Evolutionary conservation across 805 yeast species (phyloP).

Genomic region (Ascoidea asiatica): DNA sequence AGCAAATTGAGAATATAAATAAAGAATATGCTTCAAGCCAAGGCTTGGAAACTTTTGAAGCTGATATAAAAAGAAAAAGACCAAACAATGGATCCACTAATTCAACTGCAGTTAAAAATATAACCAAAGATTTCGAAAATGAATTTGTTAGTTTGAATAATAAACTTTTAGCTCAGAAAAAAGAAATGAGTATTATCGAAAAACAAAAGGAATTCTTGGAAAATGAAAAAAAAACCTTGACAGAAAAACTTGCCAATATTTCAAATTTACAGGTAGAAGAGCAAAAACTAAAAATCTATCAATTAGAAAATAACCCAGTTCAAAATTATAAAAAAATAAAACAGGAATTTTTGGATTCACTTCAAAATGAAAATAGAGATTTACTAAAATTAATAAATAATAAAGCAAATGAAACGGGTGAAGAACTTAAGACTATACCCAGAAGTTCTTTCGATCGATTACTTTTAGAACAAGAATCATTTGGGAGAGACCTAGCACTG

Average conservation of each 20-base stretch:
- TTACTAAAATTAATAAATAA: slow-evolving; percentile 22
- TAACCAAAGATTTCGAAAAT: slow-evolving; percentile 14
- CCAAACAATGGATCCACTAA: slow-evolving; percentile 15
- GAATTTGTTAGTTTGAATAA: slow-evolving; percentile 22
- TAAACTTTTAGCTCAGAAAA: slow-evolving; percentile 25
- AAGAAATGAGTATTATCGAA: slow-evolving; percentile 23
- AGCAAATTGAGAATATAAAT: slow-evolving; percentile 17
- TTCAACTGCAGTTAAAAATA: slow-evolving; percentile 13
- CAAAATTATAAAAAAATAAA: slow-evolving; percentile 47
- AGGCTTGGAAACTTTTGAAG: slow-evolving; percentile 8
- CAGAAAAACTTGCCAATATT: slow-evolving; percentile 6
- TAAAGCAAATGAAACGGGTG: slow-evolving; percentile 4
- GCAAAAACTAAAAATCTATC: slow-evolving; percentile 36
- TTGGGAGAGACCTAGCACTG: slow-evolving; percentile 33
- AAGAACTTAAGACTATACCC: slow-evolving; percentile 27
- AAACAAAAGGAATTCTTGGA: slow-evolving; percentile 22
- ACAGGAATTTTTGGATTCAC: slow-evolving; percentile 31
- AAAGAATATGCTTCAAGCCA: slow-evolving; percentile 17
- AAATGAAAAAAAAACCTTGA: slow-evolving; percentile 22
- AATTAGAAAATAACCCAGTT: slow-evolving; percentile 55
- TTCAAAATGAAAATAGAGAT: slow-evolving; percentile 46
- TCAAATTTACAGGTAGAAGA: slow-evolving; percentile 15
- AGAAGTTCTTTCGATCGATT: slow-evolving; percentile 49
- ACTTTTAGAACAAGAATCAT: slow-evolving; percentile 33
- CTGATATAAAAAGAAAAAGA: slow-evolving; percentile 17